Evolutionary conservation across 352 stramenopile species (phyloP).

Genomic region (Globisporangium cederbergense): DNA sequence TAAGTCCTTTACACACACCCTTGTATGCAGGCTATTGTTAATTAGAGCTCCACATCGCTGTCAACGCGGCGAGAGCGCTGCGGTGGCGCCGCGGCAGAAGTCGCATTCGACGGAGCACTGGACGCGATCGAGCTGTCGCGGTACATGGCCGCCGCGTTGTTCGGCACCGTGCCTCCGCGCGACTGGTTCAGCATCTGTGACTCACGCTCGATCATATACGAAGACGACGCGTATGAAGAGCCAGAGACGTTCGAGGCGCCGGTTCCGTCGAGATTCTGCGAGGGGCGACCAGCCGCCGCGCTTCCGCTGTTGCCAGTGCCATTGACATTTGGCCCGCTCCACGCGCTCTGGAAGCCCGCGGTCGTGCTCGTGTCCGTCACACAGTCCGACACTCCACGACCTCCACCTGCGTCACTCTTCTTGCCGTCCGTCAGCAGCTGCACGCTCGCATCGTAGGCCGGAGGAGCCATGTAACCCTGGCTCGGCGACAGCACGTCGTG

Average conservation of each 20-base stretch:
- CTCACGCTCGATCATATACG: conserved; percentile 20
- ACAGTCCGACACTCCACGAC: conserved; percentile 19
- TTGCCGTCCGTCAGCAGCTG: conserved; percentile 24
- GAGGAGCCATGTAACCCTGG: conserved; percentile 39
- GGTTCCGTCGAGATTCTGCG: conserved; percentile 17
- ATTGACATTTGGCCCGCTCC: conserved; percentile 2
- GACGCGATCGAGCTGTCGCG: conserved; percentile 19
- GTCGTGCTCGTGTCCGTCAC: conserved; percentile 18
- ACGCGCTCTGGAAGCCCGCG: conserved; percentile 24
- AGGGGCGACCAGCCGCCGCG: conserved; percentile 3
- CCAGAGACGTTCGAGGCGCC: conserved; percentile 19
- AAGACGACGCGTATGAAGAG: conserved; percentile 18
- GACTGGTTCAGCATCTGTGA: conserved; percentile 30
- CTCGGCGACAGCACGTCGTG: conserved; percentile 16
- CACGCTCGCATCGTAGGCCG: conserved; percentile 43
- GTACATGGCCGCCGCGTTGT: conserved; percentile 15
- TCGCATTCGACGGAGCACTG: conserved; percentile 11
- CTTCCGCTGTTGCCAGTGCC: not conserved
- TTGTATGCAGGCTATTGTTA: not conserved
- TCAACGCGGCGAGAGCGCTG: conserved; percentile 38
- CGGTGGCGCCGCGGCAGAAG: not conserved
- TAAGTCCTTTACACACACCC: not conserved
- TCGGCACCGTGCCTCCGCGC: conserved; percentile 19
- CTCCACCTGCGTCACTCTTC: conserved; percentile 19
- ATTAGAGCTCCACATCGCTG: conserved; percentile 63